Evolutionary conservation across 1,284 basidiomycete genomes (phyloP).

Genomic region (Omphalotus olearius): DNA sequence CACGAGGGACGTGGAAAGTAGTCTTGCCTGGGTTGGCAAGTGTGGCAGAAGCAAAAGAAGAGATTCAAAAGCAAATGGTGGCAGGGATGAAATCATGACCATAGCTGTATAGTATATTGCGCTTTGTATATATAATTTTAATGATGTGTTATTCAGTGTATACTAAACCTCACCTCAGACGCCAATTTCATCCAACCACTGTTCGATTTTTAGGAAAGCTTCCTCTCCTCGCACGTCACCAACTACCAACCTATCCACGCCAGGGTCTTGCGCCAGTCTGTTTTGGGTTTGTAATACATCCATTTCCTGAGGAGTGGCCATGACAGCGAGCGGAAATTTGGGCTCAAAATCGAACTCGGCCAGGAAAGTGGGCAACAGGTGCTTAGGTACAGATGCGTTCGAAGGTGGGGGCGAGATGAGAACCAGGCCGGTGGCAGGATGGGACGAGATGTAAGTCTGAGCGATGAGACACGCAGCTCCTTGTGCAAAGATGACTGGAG

Average conservation of each 20-base stretch:
- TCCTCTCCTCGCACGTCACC: conserved; percentile 28
- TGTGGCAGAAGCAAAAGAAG: conserved; percentile 38
- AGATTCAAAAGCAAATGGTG: conserved; percentile 18
- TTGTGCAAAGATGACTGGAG: conserved; percentile 58
- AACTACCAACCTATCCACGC: conserved; percentile 33
- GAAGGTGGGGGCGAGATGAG: conserved; percentile 54
- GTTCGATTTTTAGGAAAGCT: conserved; percentile 29
- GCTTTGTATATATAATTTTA: conserved; percentile 5
- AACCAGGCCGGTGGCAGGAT: conserved; percentile 57
- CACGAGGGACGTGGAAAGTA: conserved; percentile 66
- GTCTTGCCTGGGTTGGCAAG: conserved; percentile 60
- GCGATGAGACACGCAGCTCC: conserved; percentile 50
- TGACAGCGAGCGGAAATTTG: conserved; percentile 56
- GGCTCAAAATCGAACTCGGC: conserved; percentile 59
- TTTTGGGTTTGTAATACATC: conserved; percentile 27
- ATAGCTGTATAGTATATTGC: too few species aligned
- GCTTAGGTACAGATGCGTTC: conserved; percentile 29
- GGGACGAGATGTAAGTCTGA: conserved; percentile 63
- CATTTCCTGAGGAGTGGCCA: conserved; percentile 34
- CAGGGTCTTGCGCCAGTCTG: conserved; percentile 32
- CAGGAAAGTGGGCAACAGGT: conserved; percentile 35
- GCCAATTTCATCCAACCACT: conserved; percentile 44
- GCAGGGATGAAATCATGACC: not conserved
- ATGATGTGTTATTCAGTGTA: not conserved
- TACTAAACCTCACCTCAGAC: too few species aligned